These are phyloP conservation scores for Suhomyces anneliseae DNA, from an alignment of 1,139 yeast genomes.

Conservation along the genomic window DNA sequence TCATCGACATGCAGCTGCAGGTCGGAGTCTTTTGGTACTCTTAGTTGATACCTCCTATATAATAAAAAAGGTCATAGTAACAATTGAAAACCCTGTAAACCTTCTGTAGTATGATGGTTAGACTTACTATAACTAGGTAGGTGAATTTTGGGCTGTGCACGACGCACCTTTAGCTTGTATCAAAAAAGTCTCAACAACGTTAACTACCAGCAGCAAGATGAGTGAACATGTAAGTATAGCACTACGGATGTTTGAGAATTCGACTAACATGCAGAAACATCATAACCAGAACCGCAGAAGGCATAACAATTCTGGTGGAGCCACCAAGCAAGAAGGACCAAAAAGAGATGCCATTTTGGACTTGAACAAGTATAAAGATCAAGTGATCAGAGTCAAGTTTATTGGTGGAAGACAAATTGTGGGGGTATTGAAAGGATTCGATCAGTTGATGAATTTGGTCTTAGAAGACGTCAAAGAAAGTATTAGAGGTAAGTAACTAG, in stretches of 20 bases:
- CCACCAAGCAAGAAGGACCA: conserved; percentile 65
- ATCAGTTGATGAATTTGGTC: conserved; percentile 90
- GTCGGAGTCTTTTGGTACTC: too few relatives aligned
- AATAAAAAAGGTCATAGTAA: too few relatives aligned
- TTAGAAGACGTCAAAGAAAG: conserved; percentile 80
- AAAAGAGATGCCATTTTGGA: conserved; percentile 89
- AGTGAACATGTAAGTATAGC: conserved; percentile 15
- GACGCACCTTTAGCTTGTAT: conserved; percentile 1
- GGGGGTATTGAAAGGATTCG: conserved; percentile 85
- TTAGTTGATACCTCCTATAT: too few relatives aligned
- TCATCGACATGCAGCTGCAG: not conserved
- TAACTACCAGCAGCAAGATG: conserved; percentile 6
- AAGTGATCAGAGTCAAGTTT: conserved; percentile 73
- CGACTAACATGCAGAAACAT: conserved; percentile 10
- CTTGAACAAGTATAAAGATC: conserved; percentile 73
- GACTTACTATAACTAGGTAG: not conserved
- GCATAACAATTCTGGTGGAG: conserved; percentile 24
- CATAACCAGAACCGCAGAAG: conserved; percentile 23
- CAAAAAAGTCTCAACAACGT: conserved; percentile 2
- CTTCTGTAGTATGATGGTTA: too few relatives aligned
- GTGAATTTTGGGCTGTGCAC: not conserved
- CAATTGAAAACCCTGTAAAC: too few relatives aligned
- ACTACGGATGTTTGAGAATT: not conserved
- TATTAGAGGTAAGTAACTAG: conserved; percentile 46
- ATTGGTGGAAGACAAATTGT: conserved; percentile 82